These are phyloP conservation scores for Suillus hirtellus DNA, from an alignment of 768 basidiomycete genomes.

Conservation along the genomic window DNA sequence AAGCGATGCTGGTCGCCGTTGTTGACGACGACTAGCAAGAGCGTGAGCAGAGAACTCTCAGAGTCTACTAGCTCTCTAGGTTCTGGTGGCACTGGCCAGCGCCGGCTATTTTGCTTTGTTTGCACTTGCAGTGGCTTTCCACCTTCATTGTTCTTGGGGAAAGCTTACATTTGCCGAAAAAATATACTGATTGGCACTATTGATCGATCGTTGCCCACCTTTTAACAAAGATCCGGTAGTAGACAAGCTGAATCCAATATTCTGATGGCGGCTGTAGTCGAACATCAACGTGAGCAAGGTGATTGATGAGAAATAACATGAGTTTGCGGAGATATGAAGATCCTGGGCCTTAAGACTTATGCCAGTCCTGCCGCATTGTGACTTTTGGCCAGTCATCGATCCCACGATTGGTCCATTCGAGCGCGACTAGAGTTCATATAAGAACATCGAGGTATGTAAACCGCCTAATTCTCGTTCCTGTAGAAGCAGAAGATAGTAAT, in stretches of 20 bases:
- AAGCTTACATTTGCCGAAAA: slow-evolving; percentile 3
- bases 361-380: neutral
- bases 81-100: too few species aligned
- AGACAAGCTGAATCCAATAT: neutral
- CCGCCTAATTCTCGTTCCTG: slow-evolving; percentile 1
- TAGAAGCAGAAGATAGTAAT: neutral
- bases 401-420: neutral
- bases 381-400: neutral
- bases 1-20: slow-evolving; percentile 27
- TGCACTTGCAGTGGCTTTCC: slow-evolving; percentile 12
- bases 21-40: slow-evolving; percentile 33
- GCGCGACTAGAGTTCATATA: neutral
- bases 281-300: neutral
- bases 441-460: slow-evolving; percentile 1
- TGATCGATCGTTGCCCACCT: neutral
- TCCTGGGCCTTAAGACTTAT: neutral
- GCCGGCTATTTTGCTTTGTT: slow-evolving; percentile 21
- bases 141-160: neutral
- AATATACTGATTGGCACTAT: neutral
- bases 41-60: slow-evolving; percentile 31
- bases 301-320: neutral
- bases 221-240: neutral
- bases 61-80: slow-evolving; percentile 11
- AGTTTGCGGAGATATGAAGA: slow-evolving; percentile 7
- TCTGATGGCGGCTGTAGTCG: neutral